A percentile compares a stretch with the other conserved stretches of the same genome.
phyloP scores from a whole-genome alignment of 805 yeast species.

The Debaryomyces prosopidis region DNA sequence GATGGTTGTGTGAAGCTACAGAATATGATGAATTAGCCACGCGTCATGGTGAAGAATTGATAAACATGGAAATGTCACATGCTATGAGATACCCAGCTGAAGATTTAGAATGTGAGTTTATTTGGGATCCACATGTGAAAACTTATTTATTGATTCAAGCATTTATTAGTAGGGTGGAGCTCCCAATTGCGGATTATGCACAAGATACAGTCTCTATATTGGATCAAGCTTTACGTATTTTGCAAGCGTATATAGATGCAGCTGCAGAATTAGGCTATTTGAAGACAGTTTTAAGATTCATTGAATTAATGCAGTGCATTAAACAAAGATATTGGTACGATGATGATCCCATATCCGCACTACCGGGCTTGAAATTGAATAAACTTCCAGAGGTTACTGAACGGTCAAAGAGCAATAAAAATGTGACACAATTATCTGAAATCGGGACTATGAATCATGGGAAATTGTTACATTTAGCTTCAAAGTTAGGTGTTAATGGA shows the following conservation, averaged over 20 bases:
- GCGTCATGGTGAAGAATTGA: slow-evolving; percentile 86
- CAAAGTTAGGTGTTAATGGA: slow-evolving; percentile 36
- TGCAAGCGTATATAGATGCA: slow-evolving; percentile 90
- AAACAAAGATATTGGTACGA: slow-evolving; percentile 90
- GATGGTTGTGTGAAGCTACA: slow-evolving; percentile 57
- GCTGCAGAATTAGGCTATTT: slow-evolving; percentile 81
- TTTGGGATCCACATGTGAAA: slow-evolving; percentile 89
- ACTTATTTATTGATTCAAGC: slow-evolving; percentile 74
- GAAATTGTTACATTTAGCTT: slow-evolving; percentile 34
- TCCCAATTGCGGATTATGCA: slow-evolving; percentile 92
- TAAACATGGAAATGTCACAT: slow-evolving; percentile 80
- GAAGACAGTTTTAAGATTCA: slow-evolving; percentile 57
- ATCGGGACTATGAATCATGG: slow-evolving; percentile 44
- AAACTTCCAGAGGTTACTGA: slow-evolving; percentile 1
- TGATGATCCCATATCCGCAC: slow-evolving; percentile 60
- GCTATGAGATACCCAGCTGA: slow-evolving; percentile 64
- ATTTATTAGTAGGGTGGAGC: slow-evolving; percentile 64
- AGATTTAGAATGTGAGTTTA: slow-evolving; percentile 56
- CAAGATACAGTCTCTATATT: slow-evolving; percentile 92
- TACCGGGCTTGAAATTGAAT: slow-evolving; percentile 46
- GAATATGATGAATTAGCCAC: slow-evolving; percentile 90
- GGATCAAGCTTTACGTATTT: slow-evolving; percentile 90
- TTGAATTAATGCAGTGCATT: slow-evolving; percentile 77
- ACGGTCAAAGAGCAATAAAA: background rate
- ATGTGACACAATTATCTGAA: slow-evolving; percentile 26